Evolutionary conservation across 2,329 filamentous ascomycete species (phyloP), one percentile per base, ranked within the genome.

Genomic region (Neonectria coccinea): DNA sequence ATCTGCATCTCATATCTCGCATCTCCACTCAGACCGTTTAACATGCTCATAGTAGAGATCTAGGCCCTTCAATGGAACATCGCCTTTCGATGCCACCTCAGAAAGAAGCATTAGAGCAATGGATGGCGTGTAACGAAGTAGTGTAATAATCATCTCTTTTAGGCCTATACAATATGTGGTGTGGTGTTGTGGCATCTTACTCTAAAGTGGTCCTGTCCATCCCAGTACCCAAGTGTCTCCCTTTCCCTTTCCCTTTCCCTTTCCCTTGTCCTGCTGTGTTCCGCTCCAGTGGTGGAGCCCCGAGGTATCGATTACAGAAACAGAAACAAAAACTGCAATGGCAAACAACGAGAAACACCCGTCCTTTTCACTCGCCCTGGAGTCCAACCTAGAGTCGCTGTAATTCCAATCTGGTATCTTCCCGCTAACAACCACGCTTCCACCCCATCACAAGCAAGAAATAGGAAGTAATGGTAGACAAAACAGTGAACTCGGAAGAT

Each of bases 351-450:
- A 60, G 36, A 44, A 29, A 59, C 36, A 51, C 27, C 50, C 12
- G 27, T 52, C 39, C 62, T 29, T 52, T 45, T 47, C 27, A 20
- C 47, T 52, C 14, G 27, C 44, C 54, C 5, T 50, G 22, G 29
- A 57, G 44, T 39, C 47, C 55, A 57, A 36, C 45, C 59, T 44
- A 27, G 18, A 39, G 50, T 18, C 51, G 36, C 36, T 41, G 41
- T n/a, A 62, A 59, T 52, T 45, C 44, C 59, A 65, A 65, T 65
- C 54, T 65, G 58, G 25, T 56, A 59, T 60, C 58, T 59, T 44
- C 33, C 50, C 50, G 55, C 50, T 54, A 54, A 33, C 36, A 39
- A n/a, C 14, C 36, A 33, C 41, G 33, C 39, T 29, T 44, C 50
- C 54, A 29, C 39, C 39, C n/a, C 50, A 44, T 25, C 16, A 51